Evolutionary conservation across 2,329 filamentous ascomycete species (phyloP), one percentile per base, ranked within the genome.

Genomic region (Thermochaetoides dissita): DNA sequence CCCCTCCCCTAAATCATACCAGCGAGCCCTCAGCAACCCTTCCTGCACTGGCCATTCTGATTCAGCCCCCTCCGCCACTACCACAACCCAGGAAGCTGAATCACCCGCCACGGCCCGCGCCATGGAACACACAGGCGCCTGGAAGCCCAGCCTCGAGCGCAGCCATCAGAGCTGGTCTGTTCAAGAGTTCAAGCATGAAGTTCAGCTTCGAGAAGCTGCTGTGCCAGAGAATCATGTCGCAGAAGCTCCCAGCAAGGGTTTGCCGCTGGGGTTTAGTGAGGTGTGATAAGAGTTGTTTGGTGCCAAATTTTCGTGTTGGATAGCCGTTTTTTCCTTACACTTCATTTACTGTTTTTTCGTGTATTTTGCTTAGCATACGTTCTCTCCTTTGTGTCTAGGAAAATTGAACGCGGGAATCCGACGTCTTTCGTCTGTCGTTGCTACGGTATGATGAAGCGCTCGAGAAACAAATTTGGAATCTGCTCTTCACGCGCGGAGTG

Each of bases 121-220:
- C 47, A 63, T 63, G 56, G 53, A 49, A 43, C 46, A 49, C 44
- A 63, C 60, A 5, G 53, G 53, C 3, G 53, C 52, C n/a, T 76
- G 72, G 72, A 63, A 63, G 50, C 72, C 72, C 7, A 50, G 53
- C 11, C 50, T 64, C 41, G 57, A 63, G 49, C 62, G 66, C 8
- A 24, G 17, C 17, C 65, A 69, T 37, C 67, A 68, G 54, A 72
- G 69, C 58, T 76, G 67, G 62, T 66, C 61, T 52, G 60, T 62
- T 32, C 67, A 77, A 57, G 72, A 74, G 53, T 64, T 64, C 55
- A 73, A 72, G 56, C 71, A 65, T 47, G 59, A 59, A 41, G 51
- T 70, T 57, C 69, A 72, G 17, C 17, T 24, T 5, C 17, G 17
- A 5, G 51, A 67, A 69, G 55, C 66, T 71, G 51, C 68, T 72